Evolutionary conservation across 1,284 basidiomycete genomes (phyloP), one percentile per base, ranked within the genome.

Genomic region (Ganoderma sinense): DNA sequence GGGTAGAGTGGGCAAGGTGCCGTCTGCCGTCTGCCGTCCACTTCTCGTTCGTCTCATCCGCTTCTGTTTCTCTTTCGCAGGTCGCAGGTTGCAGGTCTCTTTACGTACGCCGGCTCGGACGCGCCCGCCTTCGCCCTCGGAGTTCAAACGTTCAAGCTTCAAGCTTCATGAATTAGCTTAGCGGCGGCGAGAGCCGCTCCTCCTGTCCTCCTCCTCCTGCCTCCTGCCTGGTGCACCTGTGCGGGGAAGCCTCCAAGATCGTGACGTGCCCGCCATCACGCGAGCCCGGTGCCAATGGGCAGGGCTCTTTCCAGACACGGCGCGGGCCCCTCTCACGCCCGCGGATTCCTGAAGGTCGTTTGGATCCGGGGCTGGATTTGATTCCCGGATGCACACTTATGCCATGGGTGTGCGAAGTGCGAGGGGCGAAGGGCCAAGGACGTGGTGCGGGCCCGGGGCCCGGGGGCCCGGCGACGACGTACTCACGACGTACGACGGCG

Each of bases 371-470:
- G 20, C 45, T 41, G 40, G 66, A 58, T 62, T 65, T 69, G 66
- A 69, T 73, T 69, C 69, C 69, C 69, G 68, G 51, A 64, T 18
- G 43, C n/a, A n/a, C n/a, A n/a, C n/a, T n/a, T n/a, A n/a, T n/a
- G n/a, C n/a, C n/a, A n/a, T n/a, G n/a, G n/a, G n/a, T n/a, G n/a
- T n/a, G n/a, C n/a, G n/a, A n/a, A n/a, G n/a, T n/a, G n/a, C n/a
- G n/a, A n/a, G n/a, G n/a, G n/a, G n/a, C n/a, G n/a, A n/a, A n/a
- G n/a, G n/a, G n/a, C n/a, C n/a, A n/a, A 33, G 26, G 53, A 18
- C 18, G 16, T 18, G 31, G 53, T 6, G 26, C 26, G 53, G 53
- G 26, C 26, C 16, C 29, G 53, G 29, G 53, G 1, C 29, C 26
- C 53, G 26, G 53, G 5, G n/a, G 13, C 4, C 26, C 11, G 26